Evolutionary conservation across 192 early-diverging fungal species (phyloP).

Genomic region (Entomortierella parvispora): DNA sequence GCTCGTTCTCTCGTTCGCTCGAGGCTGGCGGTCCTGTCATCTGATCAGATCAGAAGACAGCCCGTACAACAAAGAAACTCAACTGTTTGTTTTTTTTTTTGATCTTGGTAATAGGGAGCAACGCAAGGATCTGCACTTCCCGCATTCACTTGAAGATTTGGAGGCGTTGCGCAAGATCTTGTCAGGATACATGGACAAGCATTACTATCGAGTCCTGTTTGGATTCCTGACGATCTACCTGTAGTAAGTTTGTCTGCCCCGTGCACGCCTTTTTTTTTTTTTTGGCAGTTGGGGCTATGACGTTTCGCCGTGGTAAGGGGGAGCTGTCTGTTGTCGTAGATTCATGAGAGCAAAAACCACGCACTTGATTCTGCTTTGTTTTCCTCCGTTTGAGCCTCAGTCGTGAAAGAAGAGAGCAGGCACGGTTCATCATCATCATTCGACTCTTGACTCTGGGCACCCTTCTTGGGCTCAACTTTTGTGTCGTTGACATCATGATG

Average conservation of each 20-base stretch:
- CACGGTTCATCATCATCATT: too few relatives aligned
- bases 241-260: constrained; percentile 57
- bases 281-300: background rate
- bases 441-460: too few relatives aligned
- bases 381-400: background rate
- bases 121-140: constrained; percentile 57
- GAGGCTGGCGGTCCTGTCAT: too few relatives aligned
- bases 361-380: background rate
- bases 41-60: background rate
- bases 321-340: background rate
- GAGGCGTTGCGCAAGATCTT: constrained; percentile 58
- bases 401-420: too few relatives aligned
- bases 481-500: too few relatives aligned
- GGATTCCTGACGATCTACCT: constrained; percentile 60
- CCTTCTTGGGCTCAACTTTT: too few relatives aligned
- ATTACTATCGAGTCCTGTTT: constrained; percentile 60
- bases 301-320: too few relatives aligned
- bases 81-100: background rate
- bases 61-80: background rate
- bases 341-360: constrained; percentile 1
- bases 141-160: constrained; percentile 61
- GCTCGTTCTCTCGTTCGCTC: background rate
- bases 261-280: background rate
- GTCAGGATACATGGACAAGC: constrained; percentile 59
- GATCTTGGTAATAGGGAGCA: constrained; percentile 50